Conservation (phyloP, 2,329 filamentous ascomycete genomes). For the Pseudogymnoascus sp. region DNA sequence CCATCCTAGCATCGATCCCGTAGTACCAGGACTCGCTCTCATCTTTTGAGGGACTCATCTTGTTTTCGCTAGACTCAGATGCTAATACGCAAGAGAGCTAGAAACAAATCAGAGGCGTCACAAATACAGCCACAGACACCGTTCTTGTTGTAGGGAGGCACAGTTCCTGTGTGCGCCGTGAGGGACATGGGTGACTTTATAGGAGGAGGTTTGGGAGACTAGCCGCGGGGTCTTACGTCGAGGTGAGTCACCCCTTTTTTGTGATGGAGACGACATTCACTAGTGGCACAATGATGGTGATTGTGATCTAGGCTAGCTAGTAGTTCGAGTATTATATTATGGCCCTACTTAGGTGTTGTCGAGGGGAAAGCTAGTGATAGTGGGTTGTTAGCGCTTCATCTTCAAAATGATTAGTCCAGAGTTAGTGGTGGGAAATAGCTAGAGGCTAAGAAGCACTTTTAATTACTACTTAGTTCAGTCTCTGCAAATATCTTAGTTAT, state of each 20-base stretch:
- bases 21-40: not conserved
- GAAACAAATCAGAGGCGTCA: not conserved
- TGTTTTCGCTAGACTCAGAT: not conserved
- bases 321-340: too few relatives aligned
- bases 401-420: not conserved
- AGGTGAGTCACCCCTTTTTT: not conserved
- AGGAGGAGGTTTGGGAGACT: not conserved
- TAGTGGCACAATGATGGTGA: not conserved
- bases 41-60: not conserved
- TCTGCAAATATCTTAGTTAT: too few relatives aligned
- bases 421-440: not conserved
- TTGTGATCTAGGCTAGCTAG: not conserved
- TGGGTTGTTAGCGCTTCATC: not conserved
- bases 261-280: not conserved
- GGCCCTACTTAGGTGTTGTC: not conserved
- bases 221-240: not conserved
- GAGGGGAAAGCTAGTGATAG: not conserved
- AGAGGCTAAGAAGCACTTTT: not conserved
- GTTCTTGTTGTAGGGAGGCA: not conserved
- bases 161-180: not conserved
- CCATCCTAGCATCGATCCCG: not conserved
- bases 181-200: not conserved
- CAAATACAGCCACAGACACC: not conserved
- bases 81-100: not conserved
- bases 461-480: too few relatives aligned